Base-by-base conservation (phyloP, 371 early-diverging fungal species). In the Zancudomyces culisetae region DNA sequence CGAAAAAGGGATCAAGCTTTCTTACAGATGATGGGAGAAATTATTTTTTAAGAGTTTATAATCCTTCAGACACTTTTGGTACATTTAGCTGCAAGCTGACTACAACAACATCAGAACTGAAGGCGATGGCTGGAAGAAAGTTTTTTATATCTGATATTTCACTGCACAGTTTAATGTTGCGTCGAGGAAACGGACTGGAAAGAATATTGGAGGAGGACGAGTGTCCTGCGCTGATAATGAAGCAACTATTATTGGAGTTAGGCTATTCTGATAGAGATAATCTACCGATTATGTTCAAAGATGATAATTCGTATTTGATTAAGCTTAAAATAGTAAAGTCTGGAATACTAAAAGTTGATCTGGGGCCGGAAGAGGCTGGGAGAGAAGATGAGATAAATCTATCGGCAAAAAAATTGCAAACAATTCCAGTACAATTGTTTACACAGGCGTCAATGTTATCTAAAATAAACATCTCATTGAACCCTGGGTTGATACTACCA, bases 291-390 rank as follows among this genome's bases (percentile, higher is more conserved):
- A 66, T 84, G 4, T 83, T 82, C 2, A 69, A 87, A 52, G 89
- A 89, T 54, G 89, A 90, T 57, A 83, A 87, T 60, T 80, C 84
- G 22, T 87, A 87, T 48, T 57, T 87, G 20, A 77, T 78, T 59
- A 77, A 84, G 21, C 86, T 87, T 55, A 73, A 74, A 1, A 79
- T 88, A 62, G 71, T 76, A 22, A 78, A 78, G 54, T 78, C 74
- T 6, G 68, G 72, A 6, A 66, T 76, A 0, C 78, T 76, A 58
- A 70, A 57, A 50, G 71, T 70, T 43, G 60, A 61, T 50, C 55
- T 59, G n/a, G 55, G 57, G 41, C 59, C 62, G 41, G 54, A 53
- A 28, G 61, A 60, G 15, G 55, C 63, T 54, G 65, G 72, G 23
- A 71, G 77, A 15, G 8, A 12, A 10, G 23, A n/a, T 28, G 8